phyloP scores from a whole-genome alignment of 441 rosid genomes.

The Populus hybrid region DNA sequence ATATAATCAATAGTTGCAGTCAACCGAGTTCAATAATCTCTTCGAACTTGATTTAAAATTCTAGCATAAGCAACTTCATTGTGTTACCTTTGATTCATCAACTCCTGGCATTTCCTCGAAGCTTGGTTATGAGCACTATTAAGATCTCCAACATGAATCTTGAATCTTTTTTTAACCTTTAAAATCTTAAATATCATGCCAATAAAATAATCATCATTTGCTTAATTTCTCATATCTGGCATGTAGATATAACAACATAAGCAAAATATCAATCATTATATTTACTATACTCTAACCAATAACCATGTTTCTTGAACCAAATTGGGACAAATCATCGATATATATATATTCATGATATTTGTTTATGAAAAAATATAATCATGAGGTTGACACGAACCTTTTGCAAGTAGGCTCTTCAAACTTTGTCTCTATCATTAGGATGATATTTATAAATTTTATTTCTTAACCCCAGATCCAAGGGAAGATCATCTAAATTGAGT shows the following conservation, averaged over 20 bases:
- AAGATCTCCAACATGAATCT: background rate
- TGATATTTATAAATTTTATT: background rate
- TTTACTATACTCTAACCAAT: slow-evolving; percentile 9
- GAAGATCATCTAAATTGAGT: slow-evolving; percentile 1
- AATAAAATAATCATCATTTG: background rate
- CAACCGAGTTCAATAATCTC: background rate
- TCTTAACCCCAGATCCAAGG: background rate
- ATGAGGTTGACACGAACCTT: slow-evolving; percentile 6
- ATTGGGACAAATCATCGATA: background rate
- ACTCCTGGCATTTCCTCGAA: background rate
- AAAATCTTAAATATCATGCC: background rate
- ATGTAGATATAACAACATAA: slow-evolving; percentile 4
- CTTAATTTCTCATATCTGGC: background rate
- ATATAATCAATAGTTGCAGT: background rate
- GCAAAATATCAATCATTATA: background rate
- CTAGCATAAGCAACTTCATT: background rate
- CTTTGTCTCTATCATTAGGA: slow-evolving; percentile 3
- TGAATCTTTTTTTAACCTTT: background rate
- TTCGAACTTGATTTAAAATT: no score
- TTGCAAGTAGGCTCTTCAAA: background rate
- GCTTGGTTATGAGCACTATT: background rate
- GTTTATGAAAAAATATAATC: background rate
- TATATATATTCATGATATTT: background rate
- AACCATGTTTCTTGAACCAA: background rate
- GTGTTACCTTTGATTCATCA: background rate